A percentile compares a stretch with the other conserved stretches of the same genome.
phyloP scores from a whole-genome alignment of 2,329 filamentous ascomycete species.

The Paraconiothyrium brasiliense region DNA sequence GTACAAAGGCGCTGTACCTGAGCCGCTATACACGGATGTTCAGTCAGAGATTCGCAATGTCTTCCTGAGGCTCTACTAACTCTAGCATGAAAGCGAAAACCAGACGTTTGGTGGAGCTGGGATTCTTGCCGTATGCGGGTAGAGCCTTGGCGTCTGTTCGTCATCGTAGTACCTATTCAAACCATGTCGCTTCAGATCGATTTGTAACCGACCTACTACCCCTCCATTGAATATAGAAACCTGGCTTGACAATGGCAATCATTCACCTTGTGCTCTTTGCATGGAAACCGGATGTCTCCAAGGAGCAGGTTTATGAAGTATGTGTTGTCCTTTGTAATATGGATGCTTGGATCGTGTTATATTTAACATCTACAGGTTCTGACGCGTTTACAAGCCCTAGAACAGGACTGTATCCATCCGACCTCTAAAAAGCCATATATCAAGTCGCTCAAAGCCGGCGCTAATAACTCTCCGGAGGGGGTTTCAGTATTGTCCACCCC shows the following conservation, averaged over 20 bases:
- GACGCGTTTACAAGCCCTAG: constrained; percentile 65
- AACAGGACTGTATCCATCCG: constrained; percentile 68
- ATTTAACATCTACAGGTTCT: constrained; percentile 58
- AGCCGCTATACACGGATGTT: background rate
- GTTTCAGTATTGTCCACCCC: constrained; percentile 60
- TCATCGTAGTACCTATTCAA: constrained; percentile 8
- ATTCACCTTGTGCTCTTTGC: constrained; percentile 75
- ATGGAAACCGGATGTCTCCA: constrained; percentile 64
- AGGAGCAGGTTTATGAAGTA: constrained; percentile 66
- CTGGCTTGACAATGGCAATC: constrained; percentile 60
- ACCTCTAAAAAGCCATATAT: constrained; percentile 69
- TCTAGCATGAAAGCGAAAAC: background rate
- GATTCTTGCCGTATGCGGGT: background rate
- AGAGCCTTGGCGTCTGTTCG: constrained; percentile 7
- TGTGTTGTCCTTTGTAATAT: background rate
- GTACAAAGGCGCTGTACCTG: background rate
- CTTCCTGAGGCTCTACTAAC: background rate
- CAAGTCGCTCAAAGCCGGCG: constrained; percentile 65
- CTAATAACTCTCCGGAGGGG: constrained; percentile 70
- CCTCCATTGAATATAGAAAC: background rate
- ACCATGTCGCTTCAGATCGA: background rate
- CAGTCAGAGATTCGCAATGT: background rate
- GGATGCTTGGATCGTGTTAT: constrained; percentile 13
- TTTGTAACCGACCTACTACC: background rate
- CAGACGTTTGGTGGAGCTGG: background rate